Base-by-base conservation (phyloP, 192 early-diverging fungal species). In the Spinellus fusiger region DNA sequence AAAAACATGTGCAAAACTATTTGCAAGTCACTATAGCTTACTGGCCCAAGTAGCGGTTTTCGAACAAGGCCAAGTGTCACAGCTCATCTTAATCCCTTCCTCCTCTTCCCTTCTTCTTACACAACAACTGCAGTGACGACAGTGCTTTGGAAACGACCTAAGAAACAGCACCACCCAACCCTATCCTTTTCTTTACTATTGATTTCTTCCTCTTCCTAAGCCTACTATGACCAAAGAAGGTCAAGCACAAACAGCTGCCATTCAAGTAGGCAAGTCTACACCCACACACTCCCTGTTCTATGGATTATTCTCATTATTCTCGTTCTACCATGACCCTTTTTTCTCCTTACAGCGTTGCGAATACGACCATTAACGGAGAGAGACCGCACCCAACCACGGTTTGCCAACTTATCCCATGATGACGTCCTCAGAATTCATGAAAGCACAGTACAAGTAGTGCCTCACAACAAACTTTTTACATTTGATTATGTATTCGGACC, bases 401-500 rank as follows among this genome's bases (percentile, higher is more conserved):
- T 71, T 60, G 63, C 69, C 16, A 64, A 65, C 33, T 48, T 65
- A 54, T 34, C 53, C 34, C 31, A 71, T 32, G 57, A 64, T 26
- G 69, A 71, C 32, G 49, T 60, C 18, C 58, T 71, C 8, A 71
- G 61, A 29, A 61, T 65, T 15, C 52, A 51, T 26, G 64, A 65
- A 13, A 61, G 44, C 31, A 65, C 69, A 22, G 59, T 71, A 5
- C 52, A 61, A 29, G 69, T 71, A 23, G 59, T 65, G 15, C 58
- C 69, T 40, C 69, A 71, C 22, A 53, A 65, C 27, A 64, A 65
- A 47, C 13, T 55, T 27, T 71, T 71, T 44, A 65, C 59, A 12
- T 71, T 65, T 48, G 69, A 71, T 55, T 52, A 65, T 61, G 69
- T 71, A 13, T 71, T 71, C 56, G 69, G 69, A 9, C 64, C 63